Conservation (phyloP, 1,139 yeast species). For the Diutina siamensis region DNA sequence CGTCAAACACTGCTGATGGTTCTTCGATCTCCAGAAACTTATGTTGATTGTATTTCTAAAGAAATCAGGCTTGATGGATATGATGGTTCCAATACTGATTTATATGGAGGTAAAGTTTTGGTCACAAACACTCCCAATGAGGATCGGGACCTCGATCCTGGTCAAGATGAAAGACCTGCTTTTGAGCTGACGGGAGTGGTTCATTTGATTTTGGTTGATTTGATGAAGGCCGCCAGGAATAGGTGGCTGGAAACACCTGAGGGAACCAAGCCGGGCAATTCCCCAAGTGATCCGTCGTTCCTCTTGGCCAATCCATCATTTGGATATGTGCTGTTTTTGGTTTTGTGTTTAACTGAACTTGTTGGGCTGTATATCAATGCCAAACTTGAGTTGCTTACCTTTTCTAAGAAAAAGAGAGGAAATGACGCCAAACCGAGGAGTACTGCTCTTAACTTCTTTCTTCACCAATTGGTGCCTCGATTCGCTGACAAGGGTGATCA, state of each 20-base stretch:
- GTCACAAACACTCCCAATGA: not conserved
- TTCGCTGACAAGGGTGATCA: slow-evolving; percentile 20
- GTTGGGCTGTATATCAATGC: slow-evolving; percentile 70
- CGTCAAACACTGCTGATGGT: slow-evolving; percentile 5
- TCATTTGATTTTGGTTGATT: slow-evolving; percentile 47
- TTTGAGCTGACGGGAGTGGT: slow-evolving; percentile 43
- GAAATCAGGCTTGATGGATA: slow-evolving; percentile 1
- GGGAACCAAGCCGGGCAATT: not conserved
- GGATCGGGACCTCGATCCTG: not conserved
- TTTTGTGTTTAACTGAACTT: slow-evolving; percentile 61
- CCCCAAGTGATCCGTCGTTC: not conserved
- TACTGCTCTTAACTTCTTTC: slow-evolving; percentile 63
- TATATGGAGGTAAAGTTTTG: not conserved
- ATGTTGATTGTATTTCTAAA: not conserved
- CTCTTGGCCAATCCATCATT: slow-evolving; percentile 32
- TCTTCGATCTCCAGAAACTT: not conserved
- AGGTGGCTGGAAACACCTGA: slow-evolving; percentile 26
- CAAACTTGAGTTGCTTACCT: slow-evolving; percentile 73
- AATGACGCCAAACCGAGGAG: slow-evolving; percentile 45
- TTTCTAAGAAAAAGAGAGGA: slow-evolving; percentile 40
- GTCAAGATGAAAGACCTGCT: not conserved
- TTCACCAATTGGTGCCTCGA: slow-evolving; percentile 65
- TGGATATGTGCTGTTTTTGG: slow-evolving; percentile 54
- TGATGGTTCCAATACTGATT: not conserved
- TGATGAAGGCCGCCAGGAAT: slow-evolving; percentile 42